Evolutionary conservation across 257 asterid genomes (phyloP).

Genomic region (Leonotis leonurus): DNA sequence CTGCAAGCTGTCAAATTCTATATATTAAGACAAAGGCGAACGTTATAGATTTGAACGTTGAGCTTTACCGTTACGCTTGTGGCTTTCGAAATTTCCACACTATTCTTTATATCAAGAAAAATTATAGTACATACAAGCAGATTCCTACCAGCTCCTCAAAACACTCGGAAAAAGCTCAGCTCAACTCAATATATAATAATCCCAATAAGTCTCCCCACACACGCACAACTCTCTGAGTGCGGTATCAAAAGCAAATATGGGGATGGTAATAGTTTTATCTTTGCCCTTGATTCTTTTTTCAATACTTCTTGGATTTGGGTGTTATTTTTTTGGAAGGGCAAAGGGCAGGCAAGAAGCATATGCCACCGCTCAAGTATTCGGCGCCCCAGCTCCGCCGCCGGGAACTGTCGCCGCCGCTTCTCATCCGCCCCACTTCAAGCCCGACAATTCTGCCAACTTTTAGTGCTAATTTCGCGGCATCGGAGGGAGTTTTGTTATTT

Average conservation of each 20-base stretch:
- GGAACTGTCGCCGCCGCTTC: constrained; percentile 26
- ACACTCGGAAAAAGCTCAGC: too few relatives aligned
- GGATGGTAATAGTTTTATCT: constrained; percentile 78
- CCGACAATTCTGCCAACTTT: constrained; percentile 36
- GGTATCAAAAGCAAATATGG: constrained; percentile 33
- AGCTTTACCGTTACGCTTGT: constrained; percentile 21
- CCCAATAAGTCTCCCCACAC: background rate
- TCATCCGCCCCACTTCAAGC: constrained; percentile 28
- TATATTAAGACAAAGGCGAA: constrained; percentile 15
- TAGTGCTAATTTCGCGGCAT: background rate
- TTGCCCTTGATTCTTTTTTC: constrained; percentile 72
- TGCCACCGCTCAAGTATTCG: constrained; percentile 63
- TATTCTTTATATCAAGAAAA: constrained; percentile 4
- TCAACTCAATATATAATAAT: background rate
- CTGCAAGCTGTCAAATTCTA: too few relatives aligned
- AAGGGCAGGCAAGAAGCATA: constrained; percentile 67
- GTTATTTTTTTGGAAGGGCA: constrained; percentile 71
- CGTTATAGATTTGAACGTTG: constrained; percentile 42
- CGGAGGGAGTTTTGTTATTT: background rate
- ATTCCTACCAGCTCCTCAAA: background rate
- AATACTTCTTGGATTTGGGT: constrained; percentile 67
- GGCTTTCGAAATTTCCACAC: background rate
- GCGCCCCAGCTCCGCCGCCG: constrained; percentile 69
- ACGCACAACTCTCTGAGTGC: background rate
- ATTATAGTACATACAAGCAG: background rate